These are phyloP conservation scores for Persicaria tinctoria DNA, from an alignment of 148 eudicot species.

Conservation along the genomic window DNA sequence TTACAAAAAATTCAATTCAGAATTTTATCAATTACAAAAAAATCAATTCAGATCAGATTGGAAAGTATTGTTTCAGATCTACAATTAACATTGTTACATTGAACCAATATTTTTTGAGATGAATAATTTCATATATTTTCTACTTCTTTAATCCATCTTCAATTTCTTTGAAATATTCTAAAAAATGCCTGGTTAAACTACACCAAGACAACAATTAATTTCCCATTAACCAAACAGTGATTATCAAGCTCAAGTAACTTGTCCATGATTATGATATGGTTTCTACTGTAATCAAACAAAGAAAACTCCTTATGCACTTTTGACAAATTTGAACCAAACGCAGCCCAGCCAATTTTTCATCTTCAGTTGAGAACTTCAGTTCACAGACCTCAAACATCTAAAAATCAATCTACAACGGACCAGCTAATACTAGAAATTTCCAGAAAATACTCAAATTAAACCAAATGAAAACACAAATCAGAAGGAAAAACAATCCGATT, in stretches of 20 bases:
- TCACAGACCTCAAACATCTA: not conserved
- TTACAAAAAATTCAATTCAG: not conserved
- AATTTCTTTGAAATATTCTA: too few relatives aligned
- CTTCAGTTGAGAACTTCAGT: not conserved
- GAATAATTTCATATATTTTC: too few relatives aligned
- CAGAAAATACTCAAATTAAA: not conserved
- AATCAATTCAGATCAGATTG: not conserved
- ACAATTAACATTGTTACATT: too few relatives aligned
- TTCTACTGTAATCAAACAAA: too few relatives aligned
- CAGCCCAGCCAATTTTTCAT: not conserved
- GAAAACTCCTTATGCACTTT: not conserved
- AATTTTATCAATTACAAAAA: not conserved
- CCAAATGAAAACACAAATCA: not conserved
- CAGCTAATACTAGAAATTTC: not conserved
- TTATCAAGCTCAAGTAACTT: not conserved
- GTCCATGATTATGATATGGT: too few relatives aligned
- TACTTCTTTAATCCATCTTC: too few relatives aligned
- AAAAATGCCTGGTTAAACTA: too few relatives aligned
- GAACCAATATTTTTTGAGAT: too few relatives aligned
- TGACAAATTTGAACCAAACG: not conserved
- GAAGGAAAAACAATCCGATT: not conserved
- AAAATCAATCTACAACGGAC: not conserved
- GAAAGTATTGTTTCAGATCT: not conserved
- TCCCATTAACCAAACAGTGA: too few relatives aligned
- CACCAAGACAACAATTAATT: too few relatives aligned